phyloP scores from a whole-genome alignment of 2,329 filamentous ascomycete species.

The Hortaea werneckii region DNA sequence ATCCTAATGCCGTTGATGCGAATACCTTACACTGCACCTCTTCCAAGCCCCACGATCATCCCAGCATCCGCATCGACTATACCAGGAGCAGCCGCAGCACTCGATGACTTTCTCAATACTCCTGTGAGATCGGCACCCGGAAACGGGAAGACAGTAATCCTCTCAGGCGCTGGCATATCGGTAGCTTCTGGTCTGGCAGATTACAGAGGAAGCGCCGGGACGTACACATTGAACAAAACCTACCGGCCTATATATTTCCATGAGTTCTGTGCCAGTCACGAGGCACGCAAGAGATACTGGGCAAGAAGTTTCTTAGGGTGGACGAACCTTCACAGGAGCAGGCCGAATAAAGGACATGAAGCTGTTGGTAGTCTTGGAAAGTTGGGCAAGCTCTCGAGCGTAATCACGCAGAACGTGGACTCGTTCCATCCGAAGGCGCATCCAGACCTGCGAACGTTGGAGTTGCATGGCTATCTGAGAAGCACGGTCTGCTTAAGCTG shows the following conservation, averaged over 20 bases:
- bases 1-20: slow-evolving; percentile 51
- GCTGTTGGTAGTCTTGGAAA: slow-evolving; percentile 63
- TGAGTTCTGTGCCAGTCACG: slow-evolving; percentile 75
- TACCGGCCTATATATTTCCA: slow-evolving; percentile 89
- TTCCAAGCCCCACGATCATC: slow-evolving; percentile 64
- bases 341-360: slow-evolving; percentile 68
- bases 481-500: slow-evolving; percentile 75
- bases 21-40: slow-evolving; percentile 80
- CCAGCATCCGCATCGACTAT: slow-evolving; percentile 62
- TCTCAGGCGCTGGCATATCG: slow-evolving; percentile 82
- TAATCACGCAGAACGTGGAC: slow-evolving; percentile 96
- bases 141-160: slow-evolving; percentile 51
- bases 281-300: slow-evolving; percentile 88
- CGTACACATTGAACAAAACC: slow-evolving; percentile 81
- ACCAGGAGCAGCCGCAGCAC: slow-evolving; percentile 63
- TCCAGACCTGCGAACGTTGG: slow-evolving; percentile 62
- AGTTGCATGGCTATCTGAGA: slow-evolving; percentile 85
- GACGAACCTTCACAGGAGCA: slow-evolving; percentile 68
- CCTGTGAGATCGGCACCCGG: slow-evolving; percentile 34
- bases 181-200: slow-evolving; percentile 89
- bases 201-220: slow-evolving; percentile 81
- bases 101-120: slow-evolving; percentile 66
- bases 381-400: slow-evolving; percentile 61
- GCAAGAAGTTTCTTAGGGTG: slow-evolving; percentile 88
- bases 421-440: slow-evolving; percentile 79